Evolutionary conservation across 139 green algal genomes (phyloP), one percentile per base, ranked within the genome.

Genomic region (Volvox africanus): DNA sequence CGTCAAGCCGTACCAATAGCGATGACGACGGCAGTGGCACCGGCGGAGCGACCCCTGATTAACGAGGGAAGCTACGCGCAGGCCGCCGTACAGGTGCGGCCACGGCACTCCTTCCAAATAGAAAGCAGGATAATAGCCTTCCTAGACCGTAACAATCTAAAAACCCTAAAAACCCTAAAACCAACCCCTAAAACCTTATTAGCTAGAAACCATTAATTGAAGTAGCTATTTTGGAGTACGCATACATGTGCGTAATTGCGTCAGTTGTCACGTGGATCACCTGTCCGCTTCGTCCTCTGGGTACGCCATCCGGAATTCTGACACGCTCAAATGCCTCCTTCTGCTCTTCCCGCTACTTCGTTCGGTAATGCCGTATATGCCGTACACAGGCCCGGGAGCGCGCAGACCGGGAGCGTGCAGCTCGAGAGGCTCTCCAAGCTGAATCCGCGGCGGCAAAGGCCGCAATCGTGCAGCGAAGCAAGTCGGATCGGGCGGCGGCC

Each of bases 61-160:
- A 89, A 82, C 69, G 85, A 89, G n/a, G 85, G 85, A n/a, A 82
- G 69, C 69, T 89, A 89, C 69, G 69, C 30, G 18, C 69, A 71
- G 44, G 85, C 85, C 0, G 85, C 85, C 16, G 36, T 62, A 18
- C 55, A 88, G 82, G 81, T 87, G 32, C 11, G 82, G 28, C 33
- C 20, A 71, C 20, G 67, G 44, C 44, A 55, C 5, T 55, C 9
- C 9, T 55, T 55, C 44, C 44, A 55, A 55, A 55, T 55, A 55
- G 44, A 55, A 55, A 55, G 44, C 44, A 55, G 44, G 44, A 55
- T 55, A 9, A 55, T 55, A 55, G 44, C 44, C 44, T 55, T 9
- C 44, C 9, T 9, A 55, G 9, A 5, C 44, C 44, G 44, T 55
- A 9, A 55, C n/a, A n/a, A n/a, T n/a, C n/a, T n/a, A n/a, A n/a